Percentiles rank a stretch among this genome's conserved stretches.
phyloP scores from a whole-genome alignment of 306 rosid species.

The Crotalaria pallida region DNA sequence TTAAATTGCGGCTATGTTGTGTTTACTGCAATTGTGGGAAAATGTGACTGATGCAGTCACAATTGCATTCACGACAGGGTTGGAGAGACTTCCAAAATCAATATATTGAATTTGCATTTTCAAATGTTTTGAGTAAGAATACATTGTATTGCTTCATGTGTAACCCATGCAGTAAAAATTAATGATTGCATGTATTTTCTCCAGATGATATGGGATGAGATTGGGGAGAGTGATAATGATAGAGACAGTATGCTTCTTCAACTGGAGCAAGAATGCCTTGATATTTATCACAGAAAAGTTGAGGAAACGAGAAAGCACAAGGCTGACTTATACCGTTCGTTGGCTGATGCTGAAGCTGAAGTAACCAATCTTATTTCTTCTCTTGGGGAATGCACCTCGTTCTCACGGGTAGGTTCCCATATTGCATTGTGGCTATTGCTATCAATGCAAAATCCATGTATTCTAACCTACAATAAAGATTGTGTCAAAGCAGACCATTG shows the following conservation, averaged over 20 bases:
- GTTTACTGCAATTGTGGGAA: neutral
- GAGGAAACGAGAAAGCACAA: constrained; percentile 70
- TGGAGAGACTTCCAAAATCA: neutral
- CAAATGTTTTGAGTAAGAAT: neutral
- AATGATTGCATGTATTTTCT: neutral
- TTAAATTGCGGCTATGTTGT: neutral
- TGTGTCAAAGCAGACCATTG: neutral
- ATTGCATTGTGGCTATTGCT: neutral
- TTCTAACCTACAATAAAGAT: neutral
- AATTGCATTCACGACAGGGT: neutral
- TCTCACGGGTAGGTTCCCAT: constrained; percentile 44
- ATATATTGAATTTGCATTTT: neutral
- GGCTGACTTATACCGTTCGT: constrained; percentile 53
- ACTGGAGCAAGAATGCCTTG: constrained; percentile 89
- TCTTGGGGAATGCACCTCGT: constrained; percentile 50
- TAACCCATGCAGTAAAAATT: neutral
- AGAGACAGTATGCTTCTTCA: constrained; percentile 84
- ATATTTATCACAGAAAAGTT: constrained; percentile 72
- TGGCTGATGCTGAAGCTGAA: constrained; percentile 67
- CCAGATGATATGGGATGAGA: constrained; percentile 88
- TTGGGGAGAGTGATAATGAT: constrained; percentile 73
- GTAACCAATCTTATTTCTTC: constrained; percentile 41
- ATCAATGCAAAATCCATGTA: neutral
- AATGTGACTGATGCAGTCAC: neutral
- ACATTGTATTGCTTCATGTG: neutral